These are phyloP conservation scores for Bromus sterilis DNA, from an alignment of 176 grass and related monocot genomes.

Conservation along the genomic window DNA sequence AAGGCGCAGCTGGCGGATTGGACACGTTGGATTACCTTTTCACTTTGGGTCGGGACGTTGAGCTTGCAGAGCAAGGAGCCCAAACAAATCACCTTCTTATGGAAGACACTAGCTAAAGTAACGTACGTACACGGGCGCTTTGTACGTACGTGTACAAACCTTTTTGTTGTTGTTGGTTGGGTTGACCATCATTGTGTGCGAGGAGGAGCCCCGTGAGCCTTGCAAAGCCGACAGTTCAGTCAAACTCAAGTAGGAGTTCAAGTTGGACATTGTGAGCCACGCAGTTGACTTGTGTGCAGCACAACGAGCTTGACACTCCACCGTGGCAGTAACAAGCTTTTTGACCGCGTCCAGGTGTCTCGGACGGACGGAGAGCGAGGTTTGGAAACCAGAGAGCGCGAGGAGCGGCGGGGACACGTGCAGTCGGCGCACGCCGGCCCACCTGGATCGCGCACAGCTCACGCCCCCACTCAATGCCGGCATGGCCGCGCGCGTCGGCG, in stretches of 20 bases:
- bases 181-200: not conserved
- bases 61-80: not conserved
- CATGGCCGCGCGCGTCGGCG: slow-evolving; percentile 29
- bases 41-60: no score
- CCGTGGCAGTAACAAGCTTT: not conserved
- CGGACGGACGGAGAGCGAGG: no score
- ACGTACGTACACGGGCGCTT: not conserved
- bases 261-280: not conserved
- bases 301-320: not conserved
- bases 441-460: slow-evolving; percentile 27
- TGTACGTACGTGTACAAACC: not conserved
- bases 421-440: slow-evolving; percentile 28
- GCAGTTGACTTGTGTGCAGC: not conserved
- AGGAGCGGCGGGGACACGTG: slow-evolving; percentile 22
- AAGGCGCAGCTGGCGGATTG: not conserved
- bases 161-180: not conserved
- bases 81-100: not conserved
- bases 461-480: slow-evolving; percentile 10
- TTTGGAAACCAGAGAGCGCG: not conserved
- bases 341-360: not conserved
- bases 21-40: not conserved
- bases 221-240: not conserved
- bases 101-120: not conserved
- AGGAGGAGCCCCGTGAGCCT: not conserved
- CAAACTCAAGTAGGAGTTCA: not conserved